phyloP scores from a whole-genome alignment of 495 filamentous ascomycete species.

The Lasiosphaeria hispida region DNA sequence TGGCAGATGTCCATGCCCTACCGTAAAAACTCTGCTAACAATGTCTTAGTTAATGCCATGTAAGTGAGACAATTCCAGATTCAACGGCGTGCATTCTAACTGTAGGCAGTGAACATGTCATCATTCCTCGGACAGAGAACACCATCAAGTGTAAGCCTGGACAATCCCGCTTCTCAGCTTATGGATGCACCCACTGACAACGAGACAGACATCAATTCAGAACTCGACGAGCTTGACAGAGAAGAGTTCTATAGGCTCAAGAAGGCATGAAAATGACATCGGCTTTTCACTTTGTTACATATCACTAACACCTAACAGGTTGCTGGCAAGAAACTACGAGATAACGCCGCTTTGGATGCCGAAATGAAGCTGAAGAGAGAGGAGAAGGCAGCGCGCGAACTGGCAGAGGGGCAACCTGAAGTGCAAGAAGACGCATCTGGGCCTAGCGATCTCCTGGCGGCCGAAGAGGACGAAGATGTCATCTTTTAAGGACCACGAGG shows the following conservation, averaged over 20 bases:
- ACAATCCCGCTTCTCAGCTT: not conserved
- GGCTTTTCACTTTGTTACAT: not conserved
- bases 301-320: conserved; percentile 43
- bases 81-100: not conserved
- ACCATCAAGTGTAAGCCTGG: conserved; percentile 83
- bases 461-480: conserved; percentile 87
- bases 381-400: conserved; percentile 31
- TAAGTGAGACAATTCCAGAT: conserved; percentile 42
- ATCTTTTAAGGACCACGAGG: conserved; percentile 69
- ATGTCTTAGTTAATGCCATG: conserved; percentile 81
- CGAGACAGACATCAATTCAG: conserved; percentile 85
- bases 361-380: conserved; percentile 64
- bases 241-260: conserved; percentile 98
- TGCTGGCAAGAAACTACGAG: conserved; percentile 89
- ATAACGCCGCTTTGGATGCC: conserved; percentile 69
- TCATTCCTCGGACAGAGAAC: conserved; percentile 96
- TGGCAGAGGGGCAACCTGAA: conserved; percentile 36
- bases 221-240: conserved; percentile 95
- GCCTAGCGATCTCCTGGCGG: conserved; percentile 69
- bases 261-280: conserved; percentile 51
- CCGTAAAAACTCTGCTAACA: conserved; percentile 32
- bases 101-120: conserved; percentile 72
- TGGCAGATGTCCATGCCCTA: not conserved
- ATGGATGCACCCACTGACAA: not conserved
- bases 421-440: conserved; percentile 47